These are phyloP conservation scores for Buxus sempervirens DNA, from an alignment of 164 flowering plant species.

Conservation along the genomic window DNA sequence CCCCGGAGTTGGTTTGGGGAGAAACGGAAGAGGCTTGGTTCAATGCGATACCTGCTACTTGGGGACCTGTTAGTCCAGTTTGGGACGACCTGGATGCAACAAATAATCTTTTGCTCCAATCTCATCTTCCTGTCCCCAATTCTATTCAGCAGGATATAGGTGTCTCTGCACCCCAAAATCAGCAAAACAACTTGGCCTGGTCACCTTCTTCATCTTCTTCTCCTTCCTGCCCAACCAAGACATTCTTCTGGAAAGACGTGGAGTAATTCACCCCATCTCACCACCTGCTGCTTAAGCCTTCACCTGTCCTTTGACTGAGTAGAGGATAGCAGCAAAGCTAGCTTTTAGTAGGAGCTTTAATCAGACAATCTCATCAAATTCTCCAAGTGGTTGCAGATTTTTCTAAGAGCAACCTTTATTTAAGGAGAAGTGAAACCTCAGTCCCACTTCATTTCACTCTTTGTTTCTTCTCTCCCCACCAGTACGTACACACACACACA, in stretches of 20 bases:
- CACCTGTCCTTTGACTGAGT: background rate
- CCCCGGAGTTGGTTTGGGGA: constrained; percentile 59
- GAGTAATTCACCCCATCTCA: constrained; percentile 13
- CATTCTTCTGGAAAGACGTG: constrained; percentile 40
- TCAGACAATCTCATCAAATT: too few species aligned
- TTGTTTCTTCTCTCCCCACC: background rate
- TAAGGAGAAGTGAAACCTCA: background rate
- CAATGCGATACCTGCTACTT: constrained; percentile 63
- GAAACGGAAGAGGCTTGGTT: constrained; percentile 81
- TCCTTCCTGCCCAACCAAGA: constrained; percentile 31
- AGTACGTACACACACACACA: background rate
- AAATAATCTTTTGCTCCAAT: constrained; percentile 40
- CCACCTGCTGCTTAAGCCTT: background rate
- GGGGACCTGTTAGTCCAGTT: constrained; percentile 83
- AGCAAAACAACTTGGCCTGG: constrained; percentile 21
- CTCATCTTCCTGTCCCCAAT: constrained; percentile 26
- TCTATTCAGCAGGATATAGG: constrained; percentile 23
- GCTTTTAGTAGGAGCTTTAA: too few species aligned
- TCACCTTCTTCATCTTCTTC: constrained; percentile 33
- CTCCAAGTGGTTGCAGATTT: constrained; percentile 31
- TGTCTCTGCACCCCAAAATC: constrained; percentile 20
- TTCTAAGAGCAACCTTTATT: constrained; percentile 29
- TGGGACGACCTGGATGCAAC: constrained; percentile 73
- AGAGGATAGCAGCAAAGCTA: too few species aligned
- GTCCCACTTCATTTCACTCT: background rate